Percentiles rank a stretch among this genome's conserved stretches.
phyloP scores from a whole-genome alignment of 805 yeast genomes.

The Hermanozyma aechmeae region DNA sequence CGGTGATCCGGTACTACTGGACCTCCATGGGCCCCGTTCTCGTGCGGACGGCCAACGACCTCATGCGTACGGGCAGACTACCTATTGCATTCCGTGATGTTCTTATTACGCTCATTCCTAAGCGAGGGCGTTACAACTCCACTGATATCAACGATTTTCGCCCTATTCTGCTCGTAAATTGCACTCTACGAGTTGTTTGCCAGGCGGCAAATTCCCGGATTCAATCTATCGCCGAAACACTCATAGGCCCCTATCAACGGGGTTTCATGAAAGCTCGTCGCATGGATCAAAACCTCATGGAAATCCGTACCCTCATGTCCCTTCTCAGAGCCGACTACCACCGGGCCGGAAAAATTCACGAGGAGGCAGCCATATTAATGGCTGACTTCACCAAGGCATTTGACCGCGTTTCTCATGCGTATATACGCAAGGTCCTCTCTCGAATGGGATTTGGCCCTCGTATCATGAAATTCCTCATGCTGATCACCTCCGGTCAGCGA shows the following conservation, averaged over 20 bases:
- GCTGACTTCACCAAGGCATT: constrained; percentile 1
- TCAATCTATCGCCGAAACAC: neutral
- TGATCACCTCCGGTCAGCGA: neutral
- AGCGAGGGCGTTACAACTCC: too few species aligned
- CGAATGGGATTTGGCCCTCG: neutral
- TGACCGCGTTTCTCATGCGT: neutral
- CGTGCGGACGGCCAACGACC: neutral
- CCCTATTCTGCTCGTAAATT: neutral
- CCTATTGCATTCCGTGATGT: too few species aligned
- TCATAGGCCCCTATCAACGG: neutral
- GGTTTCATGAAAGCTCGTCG: constrained; percentile 1
- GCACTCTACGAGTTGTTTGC: too few species aligned
- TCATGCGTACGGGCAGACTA: too few species aligned
- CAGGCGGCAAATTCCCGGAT: neutral
- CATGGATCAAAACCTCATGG: constrained; percentile 1
- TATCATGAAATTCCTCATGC: neutral
- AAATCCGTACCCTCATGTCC: neutral
- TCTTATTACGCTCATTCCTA: too few species aligned
- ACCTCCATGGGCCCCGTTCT: neutral
- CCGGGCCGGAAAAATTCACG: too few species aligned
- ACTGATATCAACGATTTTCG: neutral
- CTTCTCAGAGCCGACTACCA: neutral
- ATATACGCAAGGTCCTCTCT: neutral
- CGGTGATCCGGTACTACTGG: neutral
- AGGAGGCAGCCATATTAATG: neutral